These are phyloP conservation scores for Caryopteris hybrid DNA, from an alignment of 305 asterid genomes.

Conservation along the genomic window DNA sequence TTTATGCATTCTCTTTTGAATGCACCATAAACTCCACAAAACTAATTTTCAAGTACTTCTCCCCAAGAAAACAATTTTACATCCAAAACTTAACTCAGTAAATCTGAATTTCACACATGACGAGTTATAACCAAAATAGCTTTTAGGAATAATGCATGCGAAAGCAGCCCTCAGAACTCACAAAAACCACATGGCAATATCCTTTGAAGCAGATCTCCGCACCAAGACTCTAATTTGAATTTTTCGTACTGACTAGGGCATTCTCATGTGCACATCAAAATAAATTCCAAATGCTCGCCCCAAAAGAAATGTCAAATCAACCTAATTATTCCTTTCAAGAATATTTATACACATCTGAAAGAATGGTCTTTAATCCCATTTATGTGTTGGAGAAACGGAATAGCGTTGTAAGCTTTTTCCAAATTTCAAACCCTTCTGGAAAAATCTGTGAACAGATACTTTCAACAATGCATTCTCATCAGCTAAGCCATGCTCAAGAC, in stretches of 20 bases:
- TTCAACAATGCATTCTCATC: background rate
- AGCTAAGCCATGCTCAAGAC: background rate
- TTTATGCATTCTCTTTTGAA: background rate
- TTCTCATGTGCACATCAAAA: background rate
- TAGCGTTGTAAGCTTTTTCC: background rate
- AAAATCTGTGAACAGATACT: background rate
- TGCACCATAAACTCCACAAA: background rate
- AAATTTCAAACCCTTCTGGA: background rate
- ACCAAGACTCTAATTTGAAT: background rate
- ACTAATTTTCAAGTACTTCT: background rate
- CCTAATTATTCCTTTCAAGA: background rate
- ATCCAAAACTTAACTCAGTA: background rate
- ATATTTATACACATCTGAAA: constrained; percentile 1
- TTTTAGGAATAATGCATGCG: no score
- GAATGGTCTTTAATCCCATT: background rate
- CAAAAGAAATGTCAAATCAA: background rate
- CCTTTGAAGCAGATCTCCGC: background rate
- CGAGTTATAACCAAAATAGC: no score
- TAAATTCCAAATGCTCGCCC: background rate
- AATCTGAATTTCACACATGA: background rate
- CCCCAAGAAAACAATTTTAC: background rate
- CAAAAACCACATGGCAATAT: background rate
- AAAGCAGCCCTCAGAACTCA: background rate
- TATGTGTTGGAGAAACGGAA: background rate
- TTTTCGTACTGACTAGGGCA: background rate